A percentile compares a stretch with the other conserved stretches of the same genome.
Evolutionary conservation across 345 rosid species (phyloP).

Genomic region (Hirschfeldia incana): DNA sequence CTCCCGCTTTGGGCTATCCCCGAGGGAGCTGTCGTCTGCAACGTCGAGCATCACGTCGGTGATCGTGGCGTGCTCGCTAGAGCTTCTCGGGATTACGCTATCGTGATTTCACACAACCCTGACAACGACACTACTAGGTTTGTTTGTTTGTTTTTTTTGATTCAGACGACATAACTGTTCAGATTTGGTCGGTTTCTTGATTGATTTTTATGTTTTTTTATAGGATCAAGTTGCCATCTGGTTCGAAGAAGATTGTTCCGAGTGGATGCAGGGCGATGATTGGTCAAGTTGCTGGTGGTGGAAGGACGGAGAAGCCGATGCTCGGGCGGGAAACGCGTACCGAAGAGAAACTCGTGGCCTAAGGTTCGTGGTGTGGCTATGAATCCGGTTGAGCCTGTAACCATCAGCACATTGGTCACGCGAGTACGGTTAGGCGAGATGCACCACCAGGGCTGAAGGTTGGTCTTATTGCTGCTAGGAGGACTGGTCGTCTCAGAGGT

Average conservation of each 20-base stretch:
- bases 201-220: background rate
- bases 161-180: background rate
- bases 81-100: slow-evolving; percentile 62
- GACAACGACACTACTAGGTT: slow-evolving; percentile 71
- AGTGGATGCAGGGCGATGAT: slow-evolving; percentile 78
- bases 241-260: slow-evolving; percentile 66
- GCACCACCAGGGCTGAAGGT: slow-evolving; percentile 81
- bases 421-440: slow-evolving; percentile 68
- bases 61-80: slow-evolving; percentile 65
- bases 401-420: slow-evolving; percentile 81
- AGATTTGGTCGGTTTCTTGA: background rate
- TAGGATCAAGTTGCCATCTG: slow-evolving; percentile 80
- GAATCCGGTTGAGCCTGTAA: slow-evolving; percentile 89
- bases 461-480: slow-evolving; percentile 78
- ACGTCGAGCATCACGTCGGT: slow-evolving; percentile 76
- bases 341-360: slow-evolving; percentile 88
- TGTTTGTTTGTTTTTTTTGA: background rate
- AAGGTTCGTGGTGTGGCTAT: slow-evolving; percentile 87
- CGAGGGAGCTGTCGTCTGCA: slow-evolving; percentile 74
- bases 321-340: slow-evolving; percentile 75
- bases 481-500: slow-evolving; percentile 78
- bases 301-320: slow-evolving; percentile 78
- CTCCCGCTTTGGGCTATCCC: slow-evolving; percentile 59
- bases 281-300: slow-evolving; percentile 81
- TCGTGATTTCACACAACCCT: slow-evolving; percentile 68